Base-by-base conservation (phyloP, 192 early-diverging fungal species). In the Helicostylum pulchrum region DNA sequence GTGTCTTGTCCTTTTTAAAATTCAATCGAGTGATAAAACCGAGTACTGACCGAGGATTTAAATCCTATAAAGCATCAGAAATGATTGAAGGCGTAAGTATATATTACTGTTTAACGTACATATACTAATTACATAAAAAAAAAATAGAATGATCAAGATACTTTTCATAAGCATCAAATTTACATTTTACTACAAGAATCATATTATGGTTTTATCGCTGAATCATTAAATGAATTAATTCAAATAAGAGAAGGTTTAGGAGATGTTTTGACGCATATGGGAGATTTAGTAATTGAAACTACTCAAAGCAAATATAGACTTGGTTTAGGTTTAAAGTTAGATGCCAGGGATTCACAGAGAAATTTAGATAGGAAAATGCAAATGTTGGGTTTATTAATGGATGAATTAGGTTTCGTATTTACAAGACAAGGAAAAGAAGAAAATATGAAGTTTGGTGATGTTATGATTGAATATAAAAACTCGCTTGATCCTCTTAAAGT, bases 401-500 rank as follows among this genome's bases (percentile, higher is more conserved):
- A 81, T 61, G 80, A 81, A 45, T 55, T 79, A 19, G 68, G 80
- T 9, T 70, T 78, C 34, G 62, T 77, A 20, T 70, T 74, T 36
- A 74, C 71, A 7, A 75, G 80, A 21, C 72, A 77, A 51, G 71
- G 71, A 10, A 81, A 78, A 61, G 56, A 68, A 20, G 80, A 82
- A 53, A 75, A 63, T 12, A 74, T 79, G 61, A 49, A 72, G 6
- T 74, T 76, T 54, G 75, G 74, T 64, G 80, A 82, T 57, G 70
- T 82, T 20, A 64, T 82, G 48, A 67, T 72, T 11, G 80, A 79
- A 53, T 79, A 82, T 49, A 77, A 70, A 63, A 65, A 77, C 32
- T 77, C 73, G 32, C 72, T 73, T 56, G 78, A 82, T 53, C 71
- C 73, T 8, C 60, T 82, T 31, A 82, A 82, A 67, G 76, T 78